Evolutionary conservation across 1,284 basidiomycete genomes (phyloP).

Genomic region (Melampsora abietis-canadensis): DNA sequence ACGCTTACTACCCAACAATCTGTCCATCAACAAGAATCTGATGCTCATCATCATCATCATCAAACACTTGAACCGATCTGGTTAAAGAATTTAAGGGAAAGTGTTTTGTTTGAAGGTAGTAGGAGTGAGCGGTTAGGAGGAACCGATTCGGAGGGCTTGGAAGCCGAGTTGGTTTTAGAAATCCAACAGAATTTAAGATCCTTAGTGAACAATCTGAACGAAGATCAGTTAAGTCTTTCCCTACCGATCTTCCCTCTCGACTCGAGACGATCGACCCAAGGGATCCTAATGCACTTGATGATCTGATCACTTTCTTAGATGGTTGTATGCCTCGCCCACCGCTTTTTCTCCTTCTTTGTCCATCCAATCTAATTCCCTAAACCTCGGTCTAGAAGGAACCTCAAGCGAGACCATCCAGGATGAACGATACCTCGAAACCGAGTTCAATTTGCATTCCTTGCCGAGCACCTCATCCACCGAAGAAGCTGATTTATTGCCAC

Average conservation of each 20-base stretch:
- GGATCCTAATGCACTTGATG: too few species aligned
- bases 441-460: constrained; percentile 13
- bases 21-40: too few species aligned
- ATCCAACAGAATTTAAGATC: constrained; percentile 14
- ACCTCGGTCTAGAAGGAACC: neutral
- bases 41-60: too few species aligned
- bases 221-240: constrained; percentile 28
- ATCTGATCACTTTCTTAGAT: constrained; percentile 15
- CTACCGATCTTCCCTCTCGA: neutral
- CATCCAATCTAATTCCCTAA: neutral
- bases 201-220: constrained; percentile 15
- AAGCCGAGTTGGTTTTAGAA: neutral
- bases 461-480: neutral
- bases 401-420: neutral
- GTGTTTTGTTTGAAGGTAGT: neutral
- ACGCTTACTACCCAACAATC: too few species aligned
- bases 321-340: constrained; percentile 18
- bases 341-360: constrained; percentile 24
- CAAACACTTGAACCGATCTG: constrained; percentile 7
- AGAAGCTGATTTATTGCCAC: neutral
- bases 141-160: too few species aligned
- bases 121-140: too few species aligned
- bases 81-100: neutral
- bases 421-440: constrained; percentile 13
- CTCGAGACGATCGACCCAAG: neutral